These are phyloP conservation scores for Umbilicaria muhlenbergii DNA, from an alignment of 495 filamentous ascomycete genomes.

Conservation along the genomic window DNA sequence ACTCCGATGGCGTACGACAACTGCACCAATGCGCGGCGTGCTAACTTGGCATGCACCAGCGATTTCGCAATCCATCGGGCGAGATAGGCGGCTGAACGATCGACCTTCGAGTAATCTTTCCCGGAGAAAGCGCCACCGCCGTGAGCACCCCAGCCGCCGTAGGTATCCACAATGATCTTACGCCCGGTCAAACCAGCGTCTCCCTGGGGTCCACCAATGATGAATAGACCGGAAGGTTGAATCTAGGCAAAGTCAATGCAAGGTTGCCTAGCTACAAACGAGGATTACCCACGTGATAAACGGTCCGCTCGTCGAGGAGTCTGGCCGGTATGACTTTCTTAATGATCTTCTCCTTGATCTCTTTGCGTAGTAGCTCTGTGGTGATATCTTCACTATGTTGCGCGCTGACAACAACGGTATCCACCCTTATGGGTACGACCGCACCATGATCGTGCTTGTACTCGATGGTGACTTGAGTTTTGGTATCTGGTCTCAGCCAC, in stretches of 20 bases:
- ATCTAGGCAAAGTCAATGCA: constrained; percentile 37
- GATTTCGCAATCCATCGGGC: constrained; percentile 99
- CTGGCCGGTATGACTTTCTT: constrained; percentile 81
- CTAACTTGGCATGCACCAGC: constrained; percentile 72
- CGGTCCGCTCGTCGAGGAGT: constrained; percentile 79
- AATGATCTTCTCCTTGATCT: constrained; percentile 96
- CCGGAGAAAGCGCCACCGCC: constrained; percentile 99
- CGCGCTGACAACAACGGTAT: constrained; percentile 92
- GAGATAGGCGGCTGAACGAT: constrained; percentile 93
- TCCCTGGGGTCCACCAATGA: constrained; percentile 98
- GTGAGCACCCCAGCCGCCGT: constrained; percentile 99
- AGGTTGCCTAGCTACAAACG: not conserved
- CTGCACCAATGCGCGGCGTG: constrained; percentile 86
- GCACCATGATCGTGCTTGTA: constrained; percentile 93
- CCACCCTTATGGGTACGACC: constrained; percentile 79
- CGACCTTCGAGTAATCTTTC: constrained; percentile 99
- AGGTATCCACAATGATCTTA: constrained; percentile 99
- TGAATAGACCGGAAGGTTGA: constrained; percentile 95
- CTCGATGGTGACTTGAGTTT: constrained; percentile 98
- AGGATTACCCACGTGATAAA: constrained; percentile 62
- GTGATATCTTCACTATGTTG: constrained; percentile 83
- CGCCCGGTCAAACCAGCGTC: constrained; percentile 96
- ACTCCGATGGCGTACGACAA: constrained; percentile 99
- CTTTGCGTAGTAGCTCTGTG: constrained; percentile 84
- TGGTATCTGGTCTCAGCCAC: constrained; percentile 95